Conservation (phyloP, 352 stramenopile species). For the Phytopythium helicoides region DNA sequence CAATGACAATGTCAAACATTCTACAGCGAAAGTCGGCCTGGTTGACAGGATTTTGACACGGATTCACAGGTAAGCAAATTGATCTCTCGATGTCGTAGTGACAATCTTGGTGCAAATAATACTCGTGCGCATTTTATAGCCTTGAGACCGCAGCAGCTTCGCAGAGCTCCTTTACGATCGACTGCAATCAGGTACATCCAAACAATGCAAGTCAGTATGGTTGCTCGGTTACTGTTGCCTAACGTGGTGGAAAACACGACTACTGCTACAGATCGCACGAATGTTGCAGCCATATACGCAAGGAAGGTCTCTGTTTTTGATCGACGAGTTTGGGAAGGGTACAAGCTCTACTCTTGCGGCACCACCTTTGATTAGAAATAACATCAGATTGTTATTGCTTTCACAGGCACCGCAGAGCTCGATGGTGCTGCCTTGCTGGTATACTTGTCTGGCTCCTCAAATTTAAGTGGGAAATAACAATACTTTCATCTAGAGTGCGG, state of each 20-base stretch:
- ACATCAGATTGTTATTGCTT: background rate
- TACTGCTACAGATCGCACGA: slow-evolving; percentile 82
- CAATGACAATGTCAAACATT: background rate
- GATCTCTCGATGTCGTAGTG: background rate
- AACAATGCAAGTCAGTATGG: too few relatives aligned
- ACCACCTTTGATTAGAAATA: too few relatives aligned
- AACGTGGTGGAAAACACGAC: too few relatives aligned
- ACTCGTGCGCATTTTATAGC: slow-evolving; percentile 10
- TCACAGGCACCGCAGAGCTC: slow-evolving; percentile 69
- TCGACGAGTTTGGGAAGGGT: slow-evolving; percentile 90
- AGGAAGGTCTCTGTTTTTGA: slow-evolving; percentile 62
- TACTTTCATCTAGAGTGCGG: slow-evolving; percentile 29
- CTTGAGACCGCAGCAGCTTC: slow-evolving; percentile 73
- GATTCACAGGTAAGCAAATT: slow-evolving; percentile 63
- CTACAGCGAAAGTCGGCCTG: slow-evolving; percentile 64
- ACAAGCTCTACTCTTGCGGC: background rate
- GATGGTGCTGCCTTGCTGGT: slow-evolving; percentile 81
- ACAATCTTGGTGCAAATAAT: background rate
- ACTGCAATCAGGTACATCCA: slow-evolving; percentile 85
- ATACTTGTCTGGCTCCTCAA: slow-evolving; percentile 7
- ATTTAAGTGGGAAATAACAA: too few relatives aligned
- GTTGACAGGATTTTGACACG: slow-evolving; percentile 78
- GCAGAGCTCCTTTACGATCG: slow-evolving; percentile 87
- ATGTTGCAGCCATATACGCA: slow-evolving; percentile 74
- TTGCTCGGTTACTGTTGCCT: too few relatives aligned